Percentiles rank a stretch among this genome's conserved stretches.
These are phyloP conservation scores for Citrus inodora DNA, from an alignment of 345 rosid species.

Conservation along the genomic window DNA sequence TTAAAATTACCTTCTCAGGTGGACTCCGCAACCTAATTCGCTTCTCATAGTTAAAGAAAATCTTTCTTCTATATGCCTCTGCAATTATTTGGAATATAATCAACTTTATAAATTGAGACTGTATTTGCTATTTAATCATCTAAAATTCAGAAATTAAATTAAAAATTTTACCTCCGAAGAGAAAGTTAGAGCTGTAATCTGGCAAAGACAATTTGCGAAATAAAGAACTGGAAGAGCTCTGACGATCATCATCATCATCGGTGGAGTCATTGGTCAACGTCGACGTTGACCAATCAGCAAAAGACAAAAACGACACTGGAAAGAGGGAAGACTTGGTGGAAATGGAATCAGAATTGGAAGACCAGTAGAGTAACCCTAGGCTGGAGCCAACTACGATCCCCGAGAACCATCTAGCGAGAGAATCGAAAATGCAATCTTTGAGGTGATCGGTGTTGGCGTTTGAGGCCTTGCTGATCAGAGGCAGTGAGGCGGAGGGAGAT, in stretches of 20 bases:
- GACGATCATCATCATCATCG: conserved; percentile 14
- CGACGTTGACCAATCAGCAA: conserved; percentile 43
- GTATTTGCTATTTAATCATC: neutral
- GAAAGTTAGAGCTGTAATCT: conserved; percentile 44
- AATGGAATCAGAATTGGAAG: conserved; percentile 25
- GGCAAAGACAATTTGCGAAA: conserved; percentile 65
- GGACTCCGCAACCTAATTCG: conserved; percentile 85
- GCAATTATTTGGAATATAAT: conserved; percentile 13
- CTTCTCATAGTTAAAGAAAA: conserved; percentile 96
- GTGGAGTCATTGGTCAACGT: conserved; percentile 21
- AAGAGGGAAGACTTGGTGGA: conserved; percentile 29
- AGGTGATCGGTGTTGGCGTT: conserved; percentile 11
- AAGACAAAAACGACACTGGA: conserved; percentile 31
- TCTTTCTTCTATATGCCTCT: conserved; percentile 79
- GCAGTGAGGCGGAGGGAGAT: conserved; percentile 29
- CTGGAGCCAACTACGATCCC: conserved; percentile 53
- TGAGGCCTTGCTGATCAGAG: conserved; percentile 17
- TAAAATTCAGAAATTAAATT: neutral
- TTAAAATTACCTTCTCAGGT: conserved; percentile 74
- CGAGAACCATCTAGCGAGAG: conserved; percentile 48
- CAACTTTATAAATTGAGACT: neutral
- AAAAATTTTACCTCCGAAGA: conserved; percentile 53
- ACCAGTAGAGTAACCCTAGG: conserved; percentile 58
- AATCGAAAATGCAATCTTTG: conserved; percentile 1
- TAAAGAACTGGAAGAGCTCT: conserved; percentile 18